phyloP scores from a whole-genome alignment of 208 protist species.

The Trypanosoma cruzi region DNA sequence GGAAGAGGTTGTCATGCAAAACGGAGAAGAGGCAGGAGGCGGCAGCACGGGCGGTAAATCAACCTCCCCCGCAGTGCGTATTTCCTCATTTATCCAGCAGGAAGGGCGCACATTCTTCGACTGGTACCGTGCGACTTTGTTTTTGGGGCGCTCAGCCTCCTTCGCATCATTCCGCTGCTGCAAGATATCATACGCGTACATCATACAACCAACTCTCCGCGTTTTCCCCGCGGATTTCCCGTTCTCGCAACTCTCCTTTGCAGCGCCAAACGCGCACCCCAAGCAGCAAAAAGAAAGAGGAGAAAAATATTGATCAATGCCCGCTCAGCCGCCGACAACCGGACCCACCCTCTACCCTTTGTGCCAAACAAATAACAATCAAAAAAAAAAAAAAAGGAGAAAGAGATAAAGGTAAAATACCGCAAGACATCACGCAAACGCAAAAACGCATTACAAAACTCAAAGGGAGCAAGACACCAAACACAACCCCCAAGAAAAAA shows the following conservation, averaged over 20 bases:
- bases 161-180: constrained; percentile 4
- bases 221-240: neutral
- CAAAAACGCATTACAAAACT: too few species aligned
- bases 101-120: neutral
- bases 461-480: too few species aligned
- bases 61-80: constrained; percentile 5
- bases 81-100: neutral
- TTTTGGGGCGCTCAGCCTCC: constrained; percentile 13
- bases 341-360: too few species aligned
- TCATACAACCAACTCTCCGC: neutral
- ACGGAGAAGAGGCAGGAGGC: neutral
- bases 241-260: too few species aligned
- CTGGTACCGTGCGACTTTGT: constrained; percentile 11
- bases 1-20: neutral
- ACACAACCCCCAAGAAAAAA: too few species aligned
- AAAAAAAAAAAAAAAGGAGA: too few species aligned
- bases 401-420: too few species aligned
- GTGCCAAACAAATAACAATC: too few species aligned
- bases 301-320: neutral
- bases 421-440: too few species aligned
- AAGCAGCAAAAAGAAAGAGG: neutral
- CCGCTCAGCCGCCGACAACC: too few species aligned
- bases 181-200: constrained; percentile 15
- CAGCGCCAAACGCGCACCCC: too few species aligned
- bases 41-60: too few species aligned